Evolutionary conservation across 2,329 filamentous ascomycete species (phyloP), one percentile per base, ranked within the genome.

Genomic region (Aspergillus japonicus): DNA sequence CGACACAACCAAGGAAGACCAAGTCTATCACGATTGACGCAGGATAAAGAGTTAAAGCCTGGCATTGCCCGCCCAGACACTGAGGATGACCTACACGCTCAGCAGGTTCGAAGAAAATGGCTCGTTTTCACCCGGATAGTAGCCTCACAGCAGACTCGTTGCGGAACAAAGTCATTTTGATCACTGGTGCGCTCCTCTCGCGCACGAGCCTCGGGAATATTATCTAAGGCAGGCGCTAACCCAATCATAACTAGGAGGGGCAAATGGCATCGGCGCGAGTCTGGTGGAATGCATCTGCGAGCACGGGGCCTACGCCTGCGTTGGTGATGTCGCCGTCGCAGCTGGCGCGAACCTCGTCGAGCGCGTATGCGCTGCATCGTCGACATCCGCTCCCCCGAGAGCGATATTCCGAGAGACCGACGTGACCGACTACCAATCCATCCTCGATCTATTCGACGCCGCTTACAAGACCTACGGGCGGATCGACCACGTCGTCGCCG

Each of bases 401-500:
- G 67, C 66, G 19, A 67, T 70, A 49, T 83, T 82, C 68, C 71
- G 78, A 14, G 66, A 71, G 19, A 75, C 75, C 33, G 80, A 84
- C 66, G 80, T 83, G 8, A 75, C 75, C 10, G 68, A 75, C 48
- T 82, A 84, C 64, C 64, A 73, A n/a, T 75, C 78, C 14, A 76
- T 81, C 29, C 67, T 83, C 31, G 70, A 71, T 3, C 70, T 84
- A 4, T 84, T 83, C 66, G 76, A 81, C 24, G 61, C 73, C 2
- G 80, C 81, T 0, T 75, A 77, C 47, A 68, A 76, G 6, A 74
- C 71, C n/a, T 79, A 80, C 59, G 78, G 79, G 3, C 72, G 71
- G 5, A 75, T 84, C 23, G 82, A 85, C 59, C 77, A 81, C 60
- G 82, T 81, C 5, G 74, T 83, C 21, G 77, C 78, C 4, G 80